A percentile compares a stretch with the other conserved stretches of the same genome.
These are phyloP conservation scores for Leccinum truebloodii DNA, from an alignment of 768 basidiomycete genomes.

Conservation along the genomic window DNA sequence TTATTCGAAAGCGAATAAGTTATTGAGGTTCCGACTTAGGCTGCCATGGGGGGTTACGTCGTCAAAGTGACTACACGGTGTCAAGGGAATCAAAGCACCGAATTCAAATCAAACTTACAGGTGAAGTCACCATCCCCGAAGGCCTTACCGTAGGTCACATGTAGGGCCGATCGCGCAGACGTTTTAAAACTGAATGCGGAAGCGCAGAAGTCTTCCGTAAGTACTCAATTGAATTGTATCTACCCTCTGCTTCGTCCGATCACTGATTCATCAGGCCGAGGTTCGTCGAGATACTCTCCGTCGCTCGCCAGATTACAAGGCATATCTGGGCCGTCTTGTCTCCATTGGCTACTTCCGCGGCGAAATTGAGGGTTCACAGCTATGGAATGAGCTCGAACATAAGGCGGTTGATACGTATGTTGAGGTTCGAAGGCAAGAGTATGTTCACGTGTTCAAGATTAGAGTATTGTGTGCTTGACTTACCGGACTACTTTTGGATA, in stretches of 20 bases:
- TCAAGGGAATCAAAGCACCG: no score
- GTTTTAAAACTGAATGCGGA: slow-evolving; percentile 38
- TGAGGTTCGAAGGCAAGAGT: slow-evolving; percentile 66
- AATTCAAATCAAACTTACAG: no score
- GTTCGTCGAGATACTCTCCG: slow-evolving; percentile 67
- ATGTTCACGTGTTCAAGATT: slow-evolving; percentile 33
- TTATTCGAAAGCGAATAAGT: no score
- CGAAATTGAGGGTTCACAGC: slow-evolving; percentile 73
- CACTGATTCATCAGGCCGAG: slow-evolving; percentile 44
- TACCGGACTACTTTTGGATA: slow-evolving; percentile 24
- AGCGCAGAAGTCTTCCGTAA: slow-evolving; percentile 48
- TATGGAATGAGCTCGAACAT: slow-evolving; percentile 73
- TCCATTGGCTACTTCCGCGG: slow-evolving; percentile 74
- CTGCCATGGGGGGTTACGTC: no score
- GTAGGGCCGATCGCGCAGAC: slow-evolving; percentile 34
- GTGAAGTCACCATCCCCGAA: slow-evolving; percentile 30
- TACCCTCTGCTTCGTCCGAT: neutral
- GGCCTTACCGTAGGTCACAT: slow-evolving; percentile 14
- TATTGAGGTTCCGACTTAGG: no score
- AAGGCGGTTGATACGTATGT: slow-evolving; percentile 71
- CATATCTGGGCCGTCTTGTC: slow-evolving; percentile 68
- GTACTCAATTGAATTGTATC: slow-evolving; percentile 17
- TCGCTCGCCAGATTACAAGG: slow-evolving; percentile 63
- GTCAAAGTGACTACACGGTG: no score
- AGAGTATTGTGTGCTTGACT: neutral